A percentile compares a stretch with the other conserved stretches of the same genome.
These are phyloP conservation scores for Dothidotthia symphoricarpi DNA, from an alignment of 2,329 filamentous ascomycete species.

Conservation along the genomic window DNA sequence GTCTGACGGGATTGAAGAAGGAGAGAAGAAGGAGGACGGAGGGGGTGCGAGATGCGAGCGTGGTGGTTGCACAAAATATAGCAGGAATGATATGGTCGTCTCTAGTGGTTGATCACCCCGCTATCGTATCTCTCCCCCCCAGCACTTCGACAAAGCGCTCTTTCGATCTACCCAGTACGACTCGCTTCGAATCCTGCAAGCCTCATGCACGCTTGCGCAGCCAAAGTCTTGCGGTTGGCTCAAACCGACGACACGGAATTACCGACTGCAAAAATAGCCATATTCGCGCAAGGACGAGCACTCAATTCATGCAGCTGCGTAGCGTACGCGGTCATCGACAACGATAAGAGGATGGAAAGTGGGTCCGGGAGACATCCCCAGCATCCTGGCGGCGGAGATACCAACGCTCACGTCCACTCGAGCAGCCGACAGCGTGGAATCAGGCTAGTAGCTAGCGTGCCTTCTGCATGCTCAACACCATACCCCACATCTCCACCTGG, in stretches of 20 bases:
- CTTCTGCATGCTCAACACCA: slow-evolving; percentile 20
- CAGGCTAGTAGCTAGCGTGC: slow-evolving; percentile 24
- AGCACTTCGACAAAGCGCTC: slow-evolving; percentile 31
- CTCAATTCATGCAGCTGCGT: slow-evolving; percentile 6
- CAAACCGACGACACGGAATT: slow-evolving; percentile 12
- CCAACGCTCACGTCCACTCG: slow-evolving; percentile 9
- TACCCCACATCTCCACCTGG: slow-evolving; percentile 18
- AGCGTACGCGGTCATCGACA: background rate
- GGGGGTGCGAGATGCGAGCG: slow-evolving; percentile 19
- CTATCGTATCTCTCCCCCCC: slow-evolving; percentile 22
- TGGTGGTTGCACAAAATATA: slow-evolving; percentile 28
- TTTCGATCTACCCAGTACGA: slow-evolving; percentile 26
- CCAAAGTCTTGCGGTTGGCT: slow-evolving; percentile 22
- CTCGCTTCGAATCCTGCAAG: slow-evolving; percentile 28
- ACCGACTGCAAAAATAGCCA: slow-evolving; percentile 8
- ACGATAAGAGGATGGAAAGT: too few species aligned
- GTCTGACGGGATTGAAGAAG: slow-evolving; percentile 12
- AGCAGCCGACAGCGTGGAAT: slow-evolving; percentile 26
- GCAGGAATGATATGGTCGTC: slow-evolving; percentile 30
- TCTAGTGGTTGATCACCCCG: slow-evolving; percentile 24
- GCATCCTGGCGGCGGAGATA: background rate
- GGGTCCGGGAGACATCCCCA: too few species aligned
- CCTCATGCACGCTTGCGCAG: slow-evolving; percentile 29
- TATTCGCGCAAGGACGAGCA: slow-evolving; percentile 5
- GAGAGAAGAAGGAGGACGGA: slow-evolving; percentile 15